phyloP scores from a whole-genome alignment of 2,329 filamentous ascomycete genomes.

The Hypoxylon sp. region DNA sequence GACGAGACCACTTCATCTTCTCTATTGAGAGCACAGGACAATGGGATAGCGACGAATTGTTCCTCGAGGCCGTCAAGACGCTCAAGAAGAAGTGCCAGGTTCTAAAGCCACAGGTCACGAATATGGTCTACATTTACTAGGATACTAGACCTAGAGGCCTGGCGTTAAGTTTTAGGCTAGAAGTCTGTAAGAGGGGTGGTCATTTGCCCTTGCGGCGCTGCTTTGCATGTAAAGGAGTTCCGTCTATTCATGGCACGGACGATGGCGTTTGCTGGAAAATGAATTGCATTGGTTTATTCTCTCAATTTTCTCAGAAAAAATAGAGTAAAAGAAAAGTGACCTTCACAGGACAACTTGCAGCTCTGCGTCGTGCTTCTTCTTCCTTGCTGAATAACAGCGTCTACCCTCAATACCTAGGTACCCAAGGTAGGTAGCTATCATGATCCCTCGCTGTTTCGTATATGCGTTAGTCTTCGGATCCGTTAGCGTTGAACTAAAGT shows the following conservation, averaged over 20 bases:
- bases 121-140: constrained; percentile 64
- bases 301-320: constrained; percentile 4
- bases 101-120: constrained; percentile 77
- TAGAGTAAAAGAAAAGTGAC: constrained; percentile 4
- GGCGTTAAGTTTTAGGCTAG: neutral
- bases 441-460: no score
- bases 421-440: no score
- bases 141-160: neutral
- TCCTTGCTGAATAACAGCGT: no score
- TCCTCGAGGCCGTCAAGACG: constrained; percentile 87
- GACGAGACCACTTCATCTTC: constrained; percentile 98
- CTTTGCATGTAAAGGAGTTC: constrained; percentile 14
- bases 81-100: constrained; percentile 86
- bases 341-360: neutral
- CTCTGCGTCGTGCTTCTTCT: no score
- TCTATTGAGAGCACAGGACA: constrained; percentile 94
- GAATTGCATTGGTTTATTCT: neutral
- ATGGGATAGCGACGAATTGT: constrained; percentile 92
- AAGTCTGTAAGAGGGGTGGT: neutral
- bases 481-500: no score
- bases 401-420: no score
- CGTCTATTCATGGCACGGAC: constrained; percentile 2
- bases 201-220: neutral
- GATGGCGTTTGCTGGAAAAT: constrained; percentile 26
- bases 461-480: no score